Conservation (phyloP, 306 rosid genomes). For the Dicorynia guianensis region DNA sequence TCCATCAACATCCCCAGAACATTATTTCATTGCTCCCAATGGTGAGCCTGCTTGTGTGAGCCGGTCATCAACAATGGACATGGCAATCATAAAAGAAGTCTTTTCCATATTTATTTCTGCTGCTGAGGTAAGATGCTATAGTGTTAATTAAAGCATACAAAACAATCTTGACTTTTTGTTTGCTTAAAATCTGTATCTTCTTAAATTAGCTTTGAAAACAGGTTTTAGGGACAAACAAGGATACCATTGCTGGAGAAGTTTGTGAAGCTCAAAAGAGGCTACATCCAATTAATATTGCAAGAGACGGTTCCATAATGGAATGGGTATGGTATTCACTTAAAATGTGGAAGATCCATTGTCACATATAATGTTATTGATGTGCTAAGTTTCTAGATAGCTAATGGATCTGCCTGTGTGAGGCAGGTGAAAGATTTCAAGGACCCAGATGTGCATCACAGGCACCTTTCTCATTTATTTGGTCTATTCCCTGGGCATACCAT, state of each 20-base stretch:
- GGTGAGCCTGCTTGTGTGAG: constrained; percentile 81
- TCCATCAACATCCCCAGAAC: constrained; percentile 92
- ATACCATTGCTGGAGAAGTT: constrained; percentile 49
- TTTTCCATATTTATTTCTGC: constrained; percentile 65
- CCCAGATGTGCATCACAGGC: constrained; percentile 78
- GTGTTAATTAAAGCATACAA: background rate
- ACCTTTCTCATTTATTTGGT: constrained; percentile 77
- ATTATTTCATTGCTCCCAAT: constrained; percentile 67
- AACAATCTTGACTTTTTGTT: background rate
- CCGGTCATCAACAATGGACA: constrained; percentile 82
- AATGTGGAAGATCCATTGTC: background rate
- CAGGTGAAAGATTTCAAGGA: constrained; percentile 75
- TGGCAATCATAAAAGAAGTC: constrained; percentile 71
- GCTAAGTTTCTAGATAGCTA: constrained; percentile 8
- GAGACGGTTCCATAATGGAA: constrained; percentile 85
- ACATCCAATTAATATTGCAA: constrained; percentile 59
- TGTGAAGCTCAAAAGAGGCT: constrained; percentile 55
- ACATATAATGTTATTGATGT: background rate
- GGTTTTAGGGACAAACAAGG: constrained; percentile 63
- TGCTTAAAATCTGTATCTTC: background rate
- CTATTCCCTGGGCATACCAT: constrained; percentile 81
- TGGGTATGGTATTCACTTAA: constrained; percentile 60
- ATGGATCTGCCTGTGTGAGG: constrained; percentile 6
- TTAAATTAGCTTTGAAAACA: constrained; percentile 26
- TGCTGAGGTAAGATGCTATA: constrained; percentile 59